Percentiles rank a stretch among this genome's conserved stretches.
Evolutionary conservation across 75 land plant genomes (phyloP).

Genomic region (Sequoiadendron giganteum): DNA sequence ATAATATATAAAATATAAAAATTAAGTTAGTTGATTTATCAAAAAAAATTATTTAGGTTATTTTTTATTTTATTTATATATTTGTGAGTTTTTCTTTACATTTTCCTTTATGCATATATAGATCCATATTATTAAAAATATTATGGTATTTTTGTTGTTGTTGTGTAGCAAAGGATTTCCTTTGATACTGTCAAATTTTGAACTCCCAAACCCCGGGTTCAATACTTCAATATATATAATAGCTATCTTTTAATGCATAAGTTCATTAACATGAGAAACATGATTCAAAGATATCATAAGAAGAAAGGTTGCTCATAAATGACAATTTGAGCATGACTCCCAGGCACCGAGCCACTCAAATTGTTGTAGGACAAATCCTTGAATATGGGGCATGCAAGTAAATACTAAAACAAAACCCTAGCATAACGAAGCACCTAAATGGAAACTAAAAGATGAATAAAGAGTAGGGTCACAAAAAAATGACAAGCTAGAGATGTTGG

Average conservation of each 20-base stretch:
- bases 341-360: slow-evolving; percentile 58
- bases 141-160: too few relatives aligned
- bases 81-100: too few relatives aligned
- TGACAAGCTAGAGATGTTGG: slow-evolving; percentile 29
- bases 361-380: slow-evolving; percentile 74
- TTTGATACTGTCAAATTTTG: slow-evolving; percentile 30
- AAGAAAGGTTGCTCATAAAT: slow-evolving; percentile 23
- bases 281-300: neutral
- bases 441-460: neutral
- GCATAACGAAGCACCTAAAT: neutral
- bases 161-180: slow-evolving; percentile 58
- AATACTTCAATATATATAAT: neutral
- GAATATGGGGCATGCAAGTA: slow-evolving; percentile 4
- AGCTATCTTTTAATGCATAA: neutral
- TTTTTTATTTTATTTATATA: too few relatives aligned
- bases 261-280: neutral
- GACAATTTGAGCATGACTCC: slow-evolving; percentile 44
- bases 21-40: too few relatives aligned
- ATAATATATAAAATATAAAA: too few relatives aligned
- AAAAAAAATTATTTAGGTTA: too few relatives aligned
- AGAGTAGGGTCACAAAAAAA: slow-evolving; percentile 28
- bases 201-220: neutral
- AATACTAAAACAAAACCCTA: neutral
- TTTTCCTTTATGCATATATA: too few relatives aligned
- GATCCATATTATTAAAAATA: too few relatives aligned